Base-by-base conservation (phyloP, 441 rosid species). In the Isatis lusitanica region DNA sequence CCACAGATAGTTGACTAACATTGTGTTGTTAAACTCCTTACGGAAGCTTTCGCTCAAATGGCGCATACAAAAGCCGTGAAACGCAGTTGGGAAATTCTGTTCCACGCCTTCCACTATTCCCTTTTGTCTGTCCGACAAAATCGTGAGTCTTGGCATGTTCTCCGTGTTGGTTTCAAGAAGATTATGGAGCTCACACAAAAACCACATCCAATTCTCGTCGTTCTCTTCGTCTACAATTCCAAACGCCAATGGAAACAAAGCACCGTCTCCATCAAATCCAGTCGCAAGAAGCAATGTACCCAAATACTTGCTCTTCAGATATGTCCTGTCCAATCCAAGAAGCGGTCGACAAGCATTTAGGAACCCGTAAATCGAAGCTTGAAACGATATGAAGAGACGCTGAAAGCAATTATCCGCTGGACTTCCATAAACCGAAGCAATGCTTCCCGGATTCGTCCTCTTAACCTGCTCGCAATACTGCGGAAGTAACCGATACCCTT, bases 121-220 rank as follows among this genome's bases (percentile, higher is more conserved):
- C 59, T 86, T 88, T 30, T 92, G 97, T 73, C 98, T 83, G 63
- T 94, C 98, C 0, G 98, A 94, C 80, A 94, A 83, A 68, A 94
- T 94, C 12, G 97, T 92, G 71, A 94, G 94, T 81, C 94, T 87
- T 0, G 97, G 97, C 98, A 94, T 94, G 87, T 92, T 94, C 85
- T 94, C 98, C 0, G 97, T 86, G 65, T 94, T 94, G 31, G 93
- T 81, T 80, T 92, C 98, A 4, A 94, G 94, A 65, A 92, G 90
- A 57, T 81, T 92, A 75, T 89, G 97, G 74, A 94, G 97, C 80
- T 92, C 98, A 61, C 96, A 89, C 39, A 94, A 83, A 83, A 94
- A 94, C 98, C 98, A 94, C 98, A 92, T 92, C 98, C 98, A 94
- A 57, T 89, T 94, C 74, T 94, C 97, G 31, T 94, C 97, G 65